Base-by-base conservation (phyloP, 345 rosid genomes). In the Xanthoceras sorbifolium region DNA sequence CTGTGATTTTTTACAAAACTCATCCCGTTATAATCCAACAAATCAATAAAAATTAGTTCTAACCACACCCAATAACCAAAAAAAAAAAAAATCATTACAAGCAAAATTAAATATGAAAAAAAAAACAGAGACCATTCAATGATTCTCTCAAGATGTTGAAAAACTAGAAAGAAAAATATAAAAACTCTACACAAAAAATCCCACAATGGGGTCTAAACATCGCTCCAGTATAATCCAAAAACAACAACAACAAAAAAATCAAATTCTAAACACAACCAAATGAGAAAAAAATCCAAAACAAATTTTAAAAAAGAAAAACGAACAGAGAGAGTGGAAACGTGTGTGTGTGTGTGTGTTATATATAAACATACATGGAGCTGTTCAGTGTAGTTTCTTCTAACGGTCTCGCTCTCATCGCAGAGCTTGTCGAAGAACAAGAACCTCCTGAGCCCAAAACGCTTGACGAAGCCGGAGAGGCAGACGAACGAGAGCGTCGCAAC, bases 401-500 rank as follows among this genome's bases (percentile, higher is more conserved):
- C 98, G 15, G 87, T 90, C 79, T 93, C 97, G 86, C 98, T 93
- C 77, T 92, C 99, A 76, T 90, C 89, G 66, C 91, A 90, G 17
- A 96, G 99, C 86, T 93, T 93, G 65, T 96, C 99, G 54, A 96
- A 85, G 87, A 96, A 96, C 73, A 96, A 83, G 79, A 96, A 96
- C 72, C 98, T 74, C 32, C 93, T 69, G 9, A 93, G 78, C 31
- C 98, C 99, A 64, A 79, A 93, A 78, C 81, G 87, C 80, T 83
- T 85, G 18, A 91, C 81, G 60, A 93, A 96, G 65, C 80, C 32
- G 5, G 99, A 86, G 69, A 93, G 80, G 61, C 94, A 91, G 4
- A 93, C 67, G 42, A 93, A 93, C 44, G 97, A 91, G 32, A 96
- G 78, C 6, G 93, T 68, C 9, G 97, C 92, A 18, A 91, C 72